Conservation (phyloP, 768 basidiomycete species). For the Rhizopogon vinicolor region DNA sequence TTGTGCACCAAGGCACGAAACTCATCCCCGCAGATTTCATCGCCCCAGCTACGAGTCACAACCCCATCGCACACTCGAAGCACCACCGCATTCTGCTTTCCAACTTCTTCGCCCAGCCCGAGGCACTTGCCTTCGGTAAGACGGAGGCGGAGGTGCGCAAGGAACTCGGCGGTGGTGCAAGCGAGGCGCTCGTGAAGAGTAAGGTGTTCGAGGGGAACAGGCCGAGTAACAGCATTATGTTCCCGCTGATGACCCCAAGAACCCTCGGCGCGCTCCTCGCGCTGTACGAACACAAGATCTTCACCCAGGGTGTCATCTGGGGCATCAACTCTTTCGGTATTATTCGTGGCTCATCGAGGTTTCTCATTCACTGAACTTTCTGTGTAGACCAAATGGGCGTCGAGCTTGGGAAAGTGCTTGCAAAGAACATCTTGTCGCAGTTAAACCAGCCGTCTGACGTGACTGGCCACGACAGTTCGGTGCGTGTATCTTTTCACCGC, state of each 20-base stretch:
- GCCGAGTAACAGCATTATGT: constrained; percentile 94
- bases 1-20: constrained; percentile 92
- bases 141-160: constrained; percentile 79
- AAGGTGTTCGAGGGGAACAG: constrained; percentile 98
- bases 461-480: constrained; percentile 85
- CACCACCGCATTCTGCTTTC: constrained; percentile 97
- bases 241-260: constrained; percentile 87
- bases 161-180: constrained; percentile 66
- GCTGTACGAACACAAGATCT: constrained; percentile 98
- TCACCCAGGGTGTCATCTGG: constrained; percentile 96
- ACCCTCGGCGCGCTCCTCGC: constrained; percentile 87
- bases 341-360: constrained; percentile 9
- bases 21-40: constrained; percentile 90
- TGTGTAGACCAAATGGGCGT: constrained; percentile 96
- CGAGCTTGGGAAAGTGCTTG: constrained; percentile 95
- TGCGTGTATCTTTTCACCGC: constrained; percentile 17
- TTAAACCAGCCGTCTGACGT: constrained; percentile 78
- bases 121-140: constrained; percentile 98
- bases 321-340: constrained; percentile 97
- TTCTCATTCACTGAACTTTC: background rate
- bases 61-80: constrained; percentile 81
- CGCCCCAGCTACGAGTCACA: constrained; percentile 84
- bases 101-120: constrained; percentile 98
- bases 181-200: constrained; percentile 85
- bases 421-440: constrained; percentile 92